Evolutionary conservation across 371 early-diverging fungal genomes (phyloP).

Genomic region (Mortierella sp.): DNA sequence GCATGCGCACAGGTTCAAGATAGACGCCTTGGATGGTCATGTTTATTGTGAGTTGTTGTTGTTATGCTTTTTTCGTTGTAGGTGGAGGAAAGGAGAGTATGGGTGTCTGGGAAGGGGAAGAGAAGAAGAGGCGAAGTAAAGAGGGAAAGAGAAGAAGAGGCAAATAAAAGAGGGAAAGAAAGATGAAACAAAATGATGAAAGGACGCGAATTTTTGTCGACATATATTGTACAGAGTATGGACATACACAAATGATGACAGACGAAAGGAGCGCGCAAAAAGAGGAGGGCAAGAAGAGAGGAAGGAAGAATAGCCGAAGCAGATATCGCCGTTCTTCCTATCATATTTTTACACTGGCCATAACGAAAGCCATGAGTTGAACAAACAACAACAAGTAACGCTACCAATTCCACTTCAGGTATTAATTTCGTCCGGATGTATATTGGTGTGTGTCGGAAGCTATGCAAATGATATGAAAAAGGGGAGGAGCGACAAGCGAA

Average conservation of each 20-base stretch:
- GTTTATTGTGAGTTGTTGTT: neutral
- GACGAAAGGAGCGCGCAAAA: too few species aligned
- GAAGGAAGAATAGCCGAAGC: neutral
- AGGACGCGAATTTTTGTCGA: too few species aligned
- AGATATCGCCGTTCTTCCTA: too few species aligned
- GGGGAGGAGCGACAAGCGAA: neutral
- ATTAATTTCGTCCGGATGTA: neutral
- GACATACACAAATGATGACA: too few species aligned
- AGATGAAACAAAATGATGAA: too few species aligned
- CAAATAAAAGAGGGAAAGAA: too few species aligned
- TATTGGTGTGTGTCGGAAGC: neutral
- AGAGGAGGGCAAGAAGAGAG: neutral
- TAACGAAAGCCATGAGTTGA: too few species aligned
- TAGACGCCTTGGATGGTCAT: neutral
- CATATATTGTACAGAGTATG: too few species aligned
- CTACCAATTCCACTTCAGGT: too few species aligned
- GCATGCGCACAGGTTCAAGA: neutral
- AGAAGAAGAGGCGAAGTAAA: neutral
- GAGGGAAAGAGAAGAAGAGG: too few species aligned
- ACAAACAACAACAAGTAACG: too few species aligned
- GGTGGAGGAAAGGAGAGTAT: neutral
- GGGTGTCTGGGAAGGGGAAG: neutral
- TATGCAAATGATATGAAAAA: neutral
- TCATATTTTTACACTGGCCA: too few species aligned
- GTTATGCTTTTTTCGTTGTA: neutral